Evolutionary conservation across 208 protist genomes (phyloP).

Genomic region (Acanthamoeba triangularis): DNA sequence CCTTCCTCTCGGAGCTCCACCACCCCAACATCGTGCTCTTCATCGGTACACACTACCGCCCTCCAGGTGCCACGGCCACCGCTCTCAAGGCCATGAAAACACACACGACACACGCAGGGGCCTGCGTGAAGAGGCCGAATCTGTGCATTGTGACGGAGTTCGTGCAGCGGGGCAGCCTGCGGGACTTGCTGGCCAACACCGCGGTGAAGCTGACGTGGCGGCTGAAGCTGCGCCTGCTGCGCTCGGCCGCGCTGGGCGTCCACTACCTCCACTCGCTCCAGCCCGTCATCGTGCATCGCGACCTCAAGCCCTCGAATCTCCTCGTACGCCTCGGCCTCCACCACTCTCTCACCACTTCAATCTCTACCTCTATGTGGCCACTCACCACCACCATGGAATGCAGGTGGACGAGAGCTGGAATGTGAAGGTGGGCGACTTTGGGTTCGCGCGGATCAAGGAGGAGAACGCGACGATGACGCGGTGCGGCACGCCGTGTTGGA

Average conservation of each 20-base stretch:
- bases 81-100: too few species aligned
- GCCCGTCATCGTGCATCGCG: slow-evolving; percentile 17
- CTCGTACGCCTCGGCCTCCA: not conserved
- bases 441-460: not conserved
- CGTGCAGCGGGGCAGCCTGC: slow-evolving; percentile 4
- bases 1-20: not conserved
- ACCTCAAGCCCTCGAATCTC: slow-evolving; percentile 37
- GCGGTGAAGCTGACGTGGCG: not conserved
- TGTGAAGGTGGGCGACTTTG: not conserved
- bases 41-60: not conserved
- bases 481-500: not conserved
- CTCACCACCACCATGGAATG: too few species aligned
- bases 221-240: not conserved
- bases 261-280: not conserved
- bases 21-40: slow-evolving; percentile 37
- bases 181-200: slow-evolving; percentile 6
- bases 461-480: not conserved
- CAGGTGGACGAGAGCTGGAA: slow-evolving; percentile 30
- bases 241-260: not conserved
- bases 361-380: too few species aligned
- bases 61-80: not conserved
- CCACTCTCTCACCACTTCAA: not conserved
- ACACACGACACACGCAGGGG: not conserved
- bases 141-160: slow-evolving; percentile 55
- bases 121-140: not conserved